Conservation (phyloP, 1,284 basidiomycete species). For the Spongiforma sp. region DNA sequence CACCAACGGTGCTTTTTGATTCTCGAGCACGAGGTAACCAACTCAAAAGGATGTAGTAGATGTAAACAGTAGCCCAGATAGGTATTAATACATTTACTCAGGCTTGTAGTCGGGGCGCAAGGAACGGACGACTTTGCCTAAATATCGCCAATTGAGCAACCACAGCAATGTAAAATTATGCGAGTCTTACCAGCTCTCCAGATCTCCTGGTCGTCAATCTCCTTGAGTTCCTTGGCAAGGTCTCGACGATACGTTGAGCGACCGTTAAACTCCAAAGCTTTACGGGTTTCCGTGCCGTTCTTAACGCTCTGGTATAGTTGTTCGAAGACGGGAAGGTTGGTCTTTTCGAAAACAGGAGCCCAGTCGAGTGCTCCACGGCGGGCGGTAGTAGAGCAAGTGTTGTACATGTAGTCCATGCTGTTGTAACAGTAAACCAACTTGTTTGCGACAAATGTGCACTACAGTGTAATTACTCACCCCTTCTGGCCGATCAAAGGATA, state of each 20-base stretch:
- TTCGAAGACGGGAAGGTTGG: slow-evolving; percentile 95
- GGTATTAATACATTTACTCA: slow-evolving; percentile 42
- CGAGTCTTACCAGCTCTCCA: slow-evolving; percentile 84
- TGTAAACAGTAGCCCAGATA: slow-evolving; percentile 7
- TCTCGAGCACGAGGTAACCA: slow-evolving; percentile 14
- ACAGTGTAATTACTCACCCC: slow-evolving; percentile 57
- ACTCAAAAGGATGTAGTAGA: slow-evolving; percentile 9
- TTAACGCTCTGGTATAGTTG: slow-evolving; percentile 93
- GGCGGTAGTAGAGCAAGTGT: slow-evolving; percentile 98
- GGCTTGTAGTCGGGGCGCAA: slow-evolving; percentile 80
- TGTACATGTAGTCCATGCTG: slow-evolving; percentile 99
- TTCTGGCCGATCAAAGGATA: slow-evolving; percentile 97
- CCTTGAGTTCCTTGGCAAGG: slow-evolving; percentile 92
- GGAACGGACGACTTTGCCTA: slow-evolving; percentile 78
- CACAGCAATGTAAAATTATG: neutral
- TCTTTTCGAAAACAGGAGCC: slow-evolving; percentile 97
- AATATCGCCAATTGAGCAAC: slow-evolving; percentile 11
- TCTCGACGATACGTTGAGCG: slow-evolving; percentile 94
- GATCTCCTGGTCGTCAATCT: slow-evolving; percentile 98
- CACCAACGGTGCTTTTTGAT: slow-evolving; percentile 34
- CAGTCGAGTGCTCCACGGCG: slow-evolving; percentile 99
- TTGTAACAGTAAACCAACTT: slow-evolving; percentile 6
- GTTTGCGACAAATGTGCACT: neutral
- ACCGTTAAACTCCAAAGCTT: slow-evolving; percentile 96
- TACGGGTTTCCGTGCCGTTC: slow-evolving; percentile 96